Evolutionary conservation across 2,329 filamentous ascomycete genomes (phyloP).

Genomic region (Hortaea sp.): DNA sequence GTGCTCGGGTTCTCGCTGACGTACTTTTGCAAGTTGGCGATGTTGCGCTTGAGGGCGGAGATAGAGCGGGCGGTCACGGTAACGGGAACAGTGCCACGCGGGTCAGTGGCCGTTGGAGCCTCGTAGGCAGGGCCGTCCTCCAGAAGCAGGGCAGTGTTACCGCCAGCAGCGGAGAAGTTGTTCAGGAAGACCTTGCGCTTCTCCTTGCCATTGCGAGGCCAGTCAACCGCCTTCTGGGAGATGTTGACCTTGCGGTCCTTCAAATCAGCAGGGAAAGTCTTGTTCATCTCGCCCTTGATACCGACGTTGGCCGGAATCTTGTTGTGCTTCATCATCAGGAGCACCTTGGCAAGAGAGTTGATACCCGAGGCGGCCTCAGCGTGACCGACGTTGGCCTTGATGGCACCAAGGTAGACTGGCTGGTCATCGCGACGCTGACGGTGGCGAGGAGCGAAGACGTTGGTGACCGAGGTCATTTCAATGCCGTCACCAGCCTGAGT

Average conservation of each 20-base stretch:
- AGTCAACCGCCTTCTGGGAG: slow-evolving; percentile 34
- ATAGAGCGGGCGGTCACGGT: slow-evolving; percentile 43
- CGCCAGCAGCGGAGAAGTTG: slow-evolving; percentile 45
- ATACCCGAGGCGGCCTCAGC: slow-evolving; percentile 46
- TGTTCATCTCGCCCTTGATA: slow-evolving; percentile 47
- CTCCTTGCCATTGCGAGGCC: slow-evolving; percentile 37
- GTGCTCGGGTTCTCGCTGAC: slow-evolving; percentile 35
- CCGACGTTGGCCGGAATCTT: slow-evolving; percentile 46
- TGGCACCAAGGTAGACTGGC: slow-evolving; percentile 43
- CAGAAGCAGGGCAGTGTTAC: slow-evolving; percentile 43
- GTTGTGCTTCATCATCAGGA: slow-evolving; percentile 46
- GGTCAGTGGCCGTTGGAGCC: slow-evolving; percentile 33
- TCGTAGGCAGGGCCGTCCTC: slow-evolving; percentile 40
- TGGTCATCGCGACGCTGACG: slow-evolving; percentile 40
- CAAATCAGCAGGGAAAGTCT: slow-evolving; percentile 44
- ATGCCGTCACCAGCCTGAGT: slow-evolving; percentile 76
- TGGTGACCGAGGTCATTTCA: slow-evolving; percentile 69
- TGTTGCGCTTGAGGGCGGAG: slow-evolving; percentile 42
- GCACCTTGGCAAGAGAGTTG: slow-evolving; percentile 43
- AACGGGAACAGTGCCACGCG: slow-evolving; percentile 37
- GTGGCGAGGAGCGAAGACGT: slow-evolving; percentile 48
- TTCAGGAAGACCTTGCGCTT: slow-evolving; percentile 43
- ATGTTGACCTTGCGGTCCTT: slow-evolving; percentile 44
- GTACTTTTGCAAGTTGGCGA: slow-evolving; percentile 37
- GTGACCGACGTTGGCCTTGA: slow-evolving; percentile 47